Conservation (phyloP, 495 filamentous ascomycete species). For the Xylaria nigripes region DNA sequence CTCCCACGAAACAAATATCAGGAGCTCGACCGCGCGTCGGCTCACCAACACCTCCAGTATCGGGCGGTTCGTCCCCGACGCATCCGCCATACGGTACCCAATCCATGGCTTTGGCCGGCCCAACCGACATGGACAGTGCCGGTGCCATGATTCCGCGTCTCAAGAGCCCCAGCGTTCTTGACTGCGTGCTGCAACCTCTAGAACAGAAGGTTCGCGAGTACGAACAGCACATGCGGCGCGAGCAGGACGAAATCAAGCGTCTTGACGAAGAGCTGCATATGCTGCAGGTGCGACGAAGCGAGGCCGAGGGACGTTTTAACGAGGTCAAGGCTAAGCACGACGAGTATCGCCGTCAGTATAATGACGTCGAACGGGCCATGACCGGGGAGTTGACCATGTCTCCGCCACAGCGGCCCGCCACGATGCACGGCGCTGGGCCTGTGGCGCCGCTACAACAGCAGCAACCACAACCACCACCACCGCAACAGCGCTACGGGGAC, state of each 20-base stretch:
- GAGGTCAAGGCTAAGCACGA: conserved; percentile 28
- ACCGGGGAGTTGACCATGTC: conserved; percentile 17
- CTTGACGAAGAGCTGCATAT: conserved; percentile 23
- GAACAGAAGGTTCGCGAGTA: conserved; percentile 26
- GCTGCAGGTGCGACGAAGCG: conserved; percentile 21
- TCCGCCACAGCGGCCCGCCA: conserved; percentile 13
- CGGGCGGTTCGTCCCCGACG: conserved; percentile 19
- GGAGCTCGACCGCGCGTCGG: conserved; percentile 17
- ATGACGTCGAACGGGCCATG: conserved; percentile 25
- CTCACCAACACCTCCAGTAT: conserved; percentile 13
- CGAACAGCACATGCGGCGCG: conserved; percentile 18
- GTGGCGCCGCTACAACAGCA: background rate
- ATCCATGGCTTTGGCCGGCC: background rate
- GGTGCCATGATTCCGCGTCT: conserved; percentile 21
- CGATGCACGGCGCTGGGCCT: conserved; percentile 10
- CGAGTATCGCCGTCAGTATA: conserved; percentile 22
- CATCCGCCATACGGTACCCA: conserved; percentile 16
- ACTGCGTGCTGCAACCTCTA: conserved; percentile 26
- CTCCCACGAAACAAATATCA: conserved; percentile 5
- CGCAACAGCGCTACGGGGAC: conserved; percentile 11
- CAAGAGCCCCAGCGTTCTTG: conserved; percentile 23
- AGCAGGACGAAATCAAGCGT: conserved; percentile 23
- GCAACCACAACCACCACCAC: too few relatives aligned
- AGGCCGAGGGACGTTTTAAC: conserved; percentile 22
- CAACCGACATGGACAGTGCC: background rate